Evolutionary conservation across 768 basidiomycete species (phyloP).

Genomic region (Trametes cinnabarina): DNA sequence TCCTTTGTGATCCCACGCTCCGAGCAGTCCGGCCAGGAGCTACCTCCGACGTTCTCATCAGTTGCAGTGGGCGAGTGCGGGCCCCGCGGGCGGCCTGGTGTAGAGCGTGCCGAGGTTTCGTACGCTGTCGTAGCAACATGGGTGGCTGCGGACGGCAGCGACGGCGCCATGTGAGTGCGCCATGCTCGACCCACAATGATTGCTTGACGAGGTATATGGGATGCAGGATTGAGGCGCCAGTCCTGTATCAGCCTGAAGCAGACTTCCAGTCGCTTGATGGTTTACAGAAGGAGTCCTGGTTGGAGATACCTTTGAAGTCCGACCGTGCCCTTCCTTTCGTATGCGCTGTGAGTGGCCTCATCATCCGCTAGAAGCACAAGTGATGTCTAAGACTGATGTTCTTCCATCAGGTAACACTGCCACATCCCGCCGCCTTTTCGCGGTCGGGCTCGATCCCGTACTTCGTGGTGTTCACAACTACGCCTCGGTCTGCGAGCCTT

Average conservation of each 20-base stretch:
- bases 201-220: background rate
- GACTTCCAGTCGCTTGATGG: constrained; percentile 61
- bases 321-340: constrained; percentile 61
- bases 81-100: constrained; percentile 25
- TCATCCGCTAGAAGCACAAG: background rate
- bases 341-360: constrained; percentile 54
- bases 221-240: constrained; percentile 60
- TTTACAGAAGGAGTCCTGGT: constrained; percentile 52
- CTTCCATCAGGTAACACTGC: constrained; percentile 55
- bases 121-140: constrained; percentile 59
- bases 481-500: constrained; percentile 49
- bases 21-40: constrained; percentile 49
- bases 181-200: background rate
- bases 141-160: constrained; percentile 52
- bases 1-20: constrained; percentile 55
- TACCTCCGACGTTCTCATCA: constrained; percentile 58
- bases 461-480: constrained; percentile 72
- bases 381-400: background rate
- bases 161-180: constrained; percentile 45
- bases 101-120: constrained; percentile 43
- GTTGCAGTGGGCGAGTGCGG: constrained; percentile 31
- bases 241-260: constrained; percentile 56
- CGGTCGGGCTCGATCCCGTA: constrained; percentile 64
- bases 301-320: constrained; percentile 63
- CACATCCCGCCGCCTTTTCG: constrained; percentile 57